These are phyloP conservation scores for Raphanus hybrid DNA, from an alignment of 441 rosid species.

Conservation along the genomic window DNA sequence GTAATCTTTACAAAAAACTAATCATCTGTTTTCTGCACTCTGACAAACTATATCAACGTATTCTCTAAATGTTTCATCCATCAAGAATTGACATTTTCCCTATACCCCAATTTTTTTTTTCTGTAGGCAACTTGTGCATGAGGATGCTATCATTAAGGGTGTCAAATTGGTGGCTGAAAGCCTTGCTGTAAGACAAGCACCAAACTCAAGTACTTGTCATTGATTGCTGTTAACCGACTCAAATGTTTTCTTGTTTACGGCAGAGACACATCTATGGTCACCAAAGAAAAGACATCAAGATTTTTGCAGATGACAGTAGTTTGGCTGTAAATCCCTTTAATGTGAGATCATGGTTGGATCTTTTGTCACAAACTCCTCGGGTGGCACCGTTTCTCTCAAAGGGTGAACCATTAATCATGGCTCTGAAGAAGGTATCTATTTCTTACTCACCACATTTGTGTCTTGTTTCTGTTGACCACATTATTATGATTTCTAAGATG, in stretches of 20 bases:
- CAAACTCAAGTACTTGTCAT: background rate
- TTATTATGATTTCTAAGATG: background rate
- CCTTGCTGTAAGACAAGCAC: slow-evolving; percentile 72
- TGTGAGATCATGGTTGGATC: slow-evolving; percentile 79
- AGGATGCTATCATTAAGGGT: slow-evolving; percentile 68
- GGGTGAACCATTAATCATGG: slow-evolving; percentile 83
- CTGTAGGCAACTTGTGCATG: slow-evolving; percentile 67
- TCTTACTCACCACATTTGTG: no score
- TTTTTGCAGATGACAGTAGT: slow-evolving; percentile 85
- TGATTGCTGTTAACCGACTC: background rate
- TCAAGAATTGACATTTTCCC: background rate
- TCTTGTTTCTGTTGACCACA: no score
- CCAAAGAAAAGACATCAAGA: slow-evolving; percentile 72
- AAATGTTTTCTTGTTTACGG: slow-evolving; percentile 18
- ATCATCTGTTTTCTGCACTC: no score
- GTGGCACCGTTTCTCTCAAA: slow-evolving; percentile 93
- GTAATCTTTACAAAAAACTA: no score
- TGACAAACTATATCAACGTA: no score
- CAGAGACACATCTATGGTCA: slow-evolving; percentile 92
- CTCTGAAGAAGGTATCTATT: slow-evolving; percentile 64
- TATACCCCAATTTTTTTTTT: slow-evolving; percentile 27
- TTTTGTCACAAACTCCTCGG: slow-evolving; percentile 87
- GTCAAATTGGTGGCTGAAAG: slow-evolving; percentile 93
- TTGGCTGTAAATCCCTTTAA: slow-evolving; percentile 83
- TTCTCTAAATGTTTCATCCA: no score